Base-by-base conservation (phyloP, 2,329 filamentous ascomycete genomes). In the Emydomyces testavorans region DNA sequence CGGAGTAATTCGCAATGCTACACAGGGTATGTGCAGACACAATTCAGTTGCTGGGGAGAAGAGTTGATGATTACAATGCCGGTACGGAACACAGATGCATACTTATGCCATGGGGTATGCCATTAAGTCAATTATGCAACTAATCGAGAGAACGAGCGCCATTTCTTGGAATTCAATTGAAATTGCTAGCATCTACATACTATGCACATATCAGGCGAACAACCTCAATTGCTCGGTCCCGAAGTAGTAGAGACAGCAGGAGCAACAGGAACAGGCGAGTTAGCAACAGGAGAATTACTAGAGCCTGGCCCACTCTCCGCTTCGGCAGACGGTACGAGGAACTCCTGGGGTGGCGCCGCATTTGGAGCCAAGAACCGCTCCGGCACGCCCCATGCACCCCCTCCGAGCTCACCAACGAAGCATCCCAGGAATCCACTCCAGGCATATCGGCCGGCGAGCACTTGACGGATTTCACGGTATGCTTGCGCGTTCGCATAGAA, bases 341-440 rank as follows among this genome's bases (percentile, higher is more conserved):
- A 21, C 35, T 52, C 47, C n/a, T 48, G 34, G 13, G 49, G 51
- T 35, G 55, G 49, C 47, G 56, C 50, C 47, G 55, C 44, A 52
- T 4, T 50, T 20, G 56, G 56, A 20, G 69, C 61, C 49, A 70
- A 59, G 61, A 94, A 96, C 44, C 86, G 77, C 50, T 79, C 80
- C 0, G 88, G 90, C 20, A 94, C 89, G 5, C 88, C 89, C 32
- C 73, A 85, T 0, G 85, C 78, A 66, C 70, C 61, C 70, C 71
- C 54, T 70, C 73, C 54, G 4, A 58, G 53, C 24, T 74, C 76
- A 0, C 90, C 90, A 3, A 90, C 82, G 76, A 89, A 98, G 13
- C 82, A 85, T 4, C 85, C 88, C 24, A 94, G 66, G 56, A 92
- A 72, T 24, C 73, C 73, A 62, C 88, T 94, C 85, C 86, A 98